Evolutionary conservation across 2,329 filamentous ascomycete genomes (phyloP).

Genomic region (Parascedosporium putredinis): DNA sequence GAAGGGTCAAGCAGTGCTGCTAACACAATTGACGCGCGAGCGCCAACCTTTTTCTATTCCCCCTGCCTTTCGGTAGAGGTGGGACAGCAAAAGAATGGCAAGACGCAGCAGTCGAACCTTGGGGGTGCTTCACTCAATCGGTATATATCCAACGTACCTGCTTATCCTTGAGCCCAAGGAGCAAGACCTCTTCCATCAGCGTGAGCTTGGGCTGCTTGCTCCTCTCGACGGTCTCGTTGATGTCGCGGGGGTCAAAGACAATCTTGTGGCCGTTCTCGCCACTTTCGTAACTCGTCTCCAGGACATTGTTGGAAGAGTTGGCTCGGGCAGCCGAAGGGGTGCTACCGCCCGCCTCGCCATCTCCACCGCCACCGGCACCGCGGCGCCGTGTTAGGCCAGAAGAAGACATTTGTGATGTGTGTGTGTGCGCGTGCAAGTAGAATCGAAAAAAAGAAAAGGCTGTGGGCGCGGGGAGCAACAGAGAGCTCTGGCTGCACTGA

Average conservation of each 20-base stretch:
- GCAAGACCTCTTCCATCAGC: conserved; percentile 93
- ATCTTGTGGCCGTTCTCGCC: conserved; percentile 98
- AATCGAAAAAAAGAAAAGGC: too few species aligned
- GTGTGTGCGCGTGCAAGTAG: too few species aligned
- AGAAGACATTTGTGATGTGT: conserved; percentile 4
- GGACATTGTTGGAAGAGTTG: conserved; percentile 44
- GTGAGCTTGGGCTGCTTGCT: conserved; percentile 98
- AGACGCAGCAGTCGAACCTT: too few species aligned
- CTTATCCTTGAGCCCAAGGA: conserved; percentile 96
- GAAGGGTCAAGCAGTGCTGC: too few species aligned
- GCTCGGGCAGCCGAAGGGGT: conserved; percentile 38
- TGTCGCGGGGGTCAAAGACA: conserved; percentile 92
- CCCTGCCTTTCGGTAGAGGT: too few species aligned
- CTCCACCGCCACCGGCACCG: conserved; percentile 54
- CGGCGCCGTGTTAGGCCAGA: conserved; percentile 55
- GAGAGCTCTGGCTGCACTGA: too few species aligned
- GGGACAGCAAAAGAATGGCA: too few species aligned
- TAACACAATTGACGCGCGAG: too few species aligned
- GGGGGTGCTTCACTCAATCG: too few species aligned
- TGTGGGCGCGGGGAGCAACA: too few species aligned
- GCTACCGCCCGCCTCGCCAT: conserved; percentile 48
- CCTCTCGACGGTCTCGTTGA: conserved; percentile 90
- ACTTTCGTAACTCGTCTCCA: conserved; percentile 80
- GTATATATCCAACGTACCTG: too few species aligned
- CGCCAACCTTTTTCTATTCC: too few species aligned